These are phyloP conservation scores for Xylogone sp. DNA, from an alignment of 2,329 filamentous ascomycete genomes.

Conservation along the genomic window DNA sequence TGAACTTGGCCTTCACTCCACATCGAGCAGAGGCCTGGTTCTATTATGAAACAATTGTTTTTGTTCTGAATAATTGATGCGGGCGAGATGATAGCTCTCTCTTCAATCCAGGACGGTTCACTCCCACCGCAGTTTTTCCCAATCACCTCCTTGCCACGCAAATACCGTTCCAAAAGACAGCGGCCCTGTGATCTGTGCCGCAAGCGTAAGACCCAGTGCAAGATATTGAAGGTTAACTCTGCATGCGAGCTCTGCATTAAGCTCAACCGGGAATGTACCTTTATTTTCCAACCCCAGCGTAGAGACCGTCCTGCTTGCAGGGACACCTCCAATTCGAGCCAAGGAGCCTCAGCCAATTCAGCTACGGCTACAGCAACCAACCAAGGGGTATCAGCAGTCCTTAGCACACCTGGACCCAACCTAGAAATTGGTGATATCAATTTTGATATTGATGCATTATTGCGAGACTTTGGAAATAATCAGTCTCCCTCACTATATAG, in stretches of 20 bases:
- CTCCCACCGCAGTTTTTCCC: not conserved
- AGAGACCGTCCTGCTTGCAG: not conserved
- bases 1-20: too few relatives aligned
- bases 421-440: not conserved
- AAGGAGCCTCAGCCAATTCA: not conserved
- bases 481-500: not conserved
- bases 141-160: not conserved
- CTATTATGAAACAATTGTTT: too few relatives aligned
- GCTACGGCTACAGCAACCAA: not conserved
- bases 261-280: not conserved
- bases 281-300: not conserved
- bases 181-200: not conserved
- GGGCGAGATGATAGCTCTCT: not conserved
- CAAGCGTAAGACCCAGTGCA: not conserved
- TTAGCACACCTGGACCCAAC: not conserved
- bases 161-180: not conserved
- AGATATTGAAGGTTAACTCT: not conserved
- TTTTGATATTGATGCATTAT: not conserved
- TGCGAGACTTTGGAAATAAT: not conserved
- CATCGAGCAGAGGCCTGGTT: too few relatives aligned
- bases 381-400: not conserved
- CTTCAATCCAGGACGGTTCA: not conserved
- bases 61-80: too few relatives aligned
- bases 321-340: not conserved
- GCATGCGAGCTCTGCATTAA: not conserved